Percentiles rank a stretch among this genome's conserved stretches.
Conservation (phyloP, 768 basidiomycete genomes). For the Leccinum subtestaceum region DNA sequence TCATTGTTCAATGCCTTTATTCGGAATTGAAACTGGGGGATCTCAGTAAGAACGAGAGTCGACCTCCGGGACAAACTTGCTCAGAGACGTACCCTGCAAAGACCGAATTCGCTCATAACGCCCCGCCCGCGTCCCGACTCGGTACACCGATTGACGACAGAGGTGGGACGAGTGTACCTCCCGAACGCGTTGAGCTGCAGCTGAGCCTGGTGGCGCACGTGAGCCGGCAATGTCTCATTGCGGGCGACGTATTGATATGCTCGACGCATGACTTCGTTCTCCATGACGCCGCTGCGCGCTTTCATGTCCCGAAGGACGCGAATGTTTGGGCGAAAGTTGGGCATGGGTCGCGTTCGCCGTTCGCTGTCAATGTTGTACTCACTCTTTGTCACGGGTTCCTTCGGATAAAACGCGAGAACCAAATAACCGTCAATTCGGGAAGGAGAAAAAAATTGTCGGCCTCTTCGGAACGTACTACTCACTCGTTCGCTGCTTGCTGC, state of each 20-base stretch:
- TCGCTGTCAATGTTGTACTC: too few species aligned
- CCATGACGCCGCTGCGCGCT: constrained; percentile 65
- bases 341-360: constrained; percentile 13
- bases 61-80: not conserved
- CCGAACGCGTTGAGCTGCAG: constrained; percentile 88
- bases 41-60: not conserved
- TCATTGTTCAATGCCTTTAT: constrained; percentile 79
- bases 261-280: constrained; percentile 78
- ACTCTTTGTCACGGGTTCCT: not conserved
- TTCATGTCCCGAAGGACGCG: constrained; percentile 76
- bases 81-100: constrained; percentile 62
- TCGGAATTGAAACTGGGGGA: constrained; percentile 80
- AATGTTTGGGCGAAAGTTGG: constrained; percentile 37
- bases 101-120: constrained; percentile 83
- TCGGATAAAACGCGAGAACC: not conserved
- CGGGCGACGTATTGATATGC: constrained; percentile 94
- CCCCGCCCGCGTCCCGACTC: constrained; percentile 87
- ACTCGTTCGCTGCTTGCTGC: not conserved
- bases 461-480: not conserved
- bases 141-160: constrained; percentile 85
- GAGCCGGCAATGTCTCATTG: constrained; percentile 83
- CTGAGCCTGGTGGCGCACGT: constrained; percentile 91
- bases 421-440: constrained; percentile 26
- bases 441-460: not conserved
- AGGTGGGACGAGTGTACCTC: constrained; percentile 77